Evolutionary conservation across 441 rosid species (phyloP), one percentile per base, ranked within the genome.

Genomic region (Gossypium davidsonii): DNA sequence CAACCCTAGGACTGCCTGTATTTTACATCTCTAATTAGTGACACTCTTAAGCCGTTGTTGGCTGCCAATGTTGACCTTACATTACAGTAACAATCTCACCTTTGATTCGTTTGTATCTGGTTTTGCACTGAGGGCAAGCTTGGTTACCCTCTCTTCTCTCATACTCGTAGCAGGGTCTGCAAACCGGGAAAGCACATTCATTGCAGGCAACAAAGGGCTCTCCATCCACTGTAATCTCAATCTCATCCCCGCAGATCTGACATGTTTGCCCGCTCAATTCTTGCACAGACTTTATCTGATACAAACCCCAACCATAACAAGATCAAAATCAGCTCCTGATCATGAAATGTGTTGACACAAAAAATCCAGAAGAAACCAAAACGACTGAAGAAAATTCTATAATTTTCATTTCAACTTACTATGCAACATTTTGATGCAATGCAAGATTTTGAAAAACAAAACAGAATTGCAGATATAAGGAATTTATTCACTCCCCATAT

Each of bases 171-270:
- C 99, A 95, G 53, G 89, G 87, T 81, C 94, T 83, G 82, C 99
- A 90, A 17, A 89, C 93, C 58, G 96, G 96, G 81, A 94, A 89
- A 65, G 97, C 98, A 82, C 96, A 94, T 84, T 92, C 99, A 59
- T 94, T 92, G 85, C 97, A 91, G 10, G 97, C 97, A 81, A 91
- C 94, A 72, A 91, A 89, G 21, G 80, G 82, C 78, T 91, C 97
- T 73, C 97, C 91, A 62, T 88, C 86, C 57, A 71, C 89, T 2
- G 83, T 82, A 17, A 91, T 67, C 75, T 91, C 97, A 12, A 91
- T 83, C 78, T 87, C 92, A 73, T 91, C 97, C 28, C 85, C 91
- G 80, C 97, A 91, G 57, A 91, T 91, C 78, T 88, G 90, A 74
- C 97, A 91, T 74, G 80, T 84, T 74, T 87, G 91, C 12, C 91